Evolutionary conservation across 1,284 basidiomycete species (phyloP).

Genomic region (Anthracocystis setariae): DNA sequence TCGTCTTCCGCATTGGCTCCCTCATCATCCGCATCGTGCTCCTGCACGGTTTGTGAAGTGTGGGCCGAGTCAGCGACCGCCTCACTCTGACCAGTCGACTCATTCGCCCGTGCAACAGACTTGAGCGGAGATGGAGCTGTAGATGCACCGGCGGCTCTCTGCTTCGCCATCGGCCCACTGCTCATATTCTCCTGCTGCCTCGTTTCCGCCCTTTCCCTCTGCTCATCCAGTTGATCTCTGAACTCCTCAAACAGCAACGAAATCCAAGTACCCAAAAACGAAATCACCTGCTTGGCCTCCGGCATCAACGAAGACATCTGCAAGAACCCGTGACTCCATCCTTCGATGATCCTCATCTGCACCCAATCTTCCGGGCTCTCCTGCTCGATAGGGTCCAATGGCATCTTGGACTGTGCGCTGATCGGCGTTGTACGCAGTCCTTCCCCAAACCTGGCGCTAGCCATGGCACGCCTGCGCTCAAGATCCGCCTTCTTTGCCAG

Average conservation of each 20-base stretch:
- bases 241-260: constrained; percentile 76
- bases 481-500: constrained; percentile 75
- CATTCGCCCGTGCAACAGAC: too few relatives aligned
- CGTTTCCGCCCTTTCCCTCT: constrained; percentile 30
- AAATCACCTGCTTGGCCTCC: constrained; percentile 82
- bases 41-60: constrained; percentile 7
- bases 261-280: constrained; percentile 93
- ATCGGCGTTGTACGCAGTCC: constrained; percentile 70
- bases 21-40: constrained; percentile 20
- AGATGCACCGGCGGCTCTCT: neutral
- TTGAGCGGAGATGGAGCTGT: neutral
- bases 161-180: neutral
- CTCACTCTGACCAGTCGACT: too few relatives aligned
- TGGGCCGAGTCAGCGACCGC: too few relatives aligned
- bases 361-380: constrained; percentile 94
- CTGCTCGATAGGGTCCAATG: constrained; percentile 70
- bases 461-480: constrained; percentile 62
- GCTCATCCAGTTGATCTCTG: constrained; percentile 36
- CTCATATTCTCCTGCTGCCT: constrained; percentile 17
- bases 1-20: constrained; percentile 44
- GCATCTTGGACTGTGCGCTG: constrained; percentile 65
- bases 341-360: constrained; percentile 75
- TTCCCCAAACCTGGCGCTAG: constrained; percentile 68
- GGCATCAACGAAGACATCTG: constrained; percentile 90
- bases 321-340: constrained; percentile 64